Evolutionary conservation across 257 asterid genomes (phyloP), one percentile per base, ranked within the genome.

Genomic region (Thymus quinquecostatus): DNA sequence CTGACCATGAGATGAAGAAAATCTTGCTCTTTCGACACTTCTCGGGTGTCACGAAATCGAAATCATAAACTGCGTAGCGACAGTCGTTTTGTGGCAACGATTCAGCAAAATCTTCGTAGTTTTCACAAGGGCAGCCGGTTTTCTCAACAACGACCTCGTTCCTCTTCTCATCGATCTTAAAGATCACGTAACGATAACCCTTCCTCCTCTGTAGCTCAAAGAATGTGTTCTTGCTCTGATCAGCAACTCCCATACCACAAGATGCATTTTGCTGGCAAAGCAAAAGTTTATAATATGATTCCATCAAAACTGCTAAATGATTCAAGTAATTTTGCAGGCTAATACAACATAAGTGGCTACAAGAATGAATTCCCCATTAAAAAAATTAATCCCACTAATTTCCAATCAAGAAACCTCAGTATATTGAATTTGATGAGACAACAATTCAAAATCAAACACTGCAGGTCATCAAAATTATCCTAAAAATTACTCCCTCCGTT

Each of bases 11-110:
- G 77, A 87, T 82, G 85, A 87, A 89, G 91, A 89, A 89, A 2
- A 89, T 89, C 81, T 89, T 89, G 96, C 89, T 87, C 86, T 87
- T 89, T 50, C 55, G 93, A 55, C 93, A 89, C 58, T 89, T 89
- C 72, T 89, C 93, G 1, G 89, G 75, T 68, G 89, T 89, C 55
- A 86, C 92, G 32, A 82, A 88, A 78, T 86, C 92, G 34, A 78
- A 88, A 73, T 88, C 96, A 72, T 85, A 89, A 21, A 85, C 84
- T 0, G 93, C 96, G 27, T 82, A 89, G 38, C 93, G 72, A 63
- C 93, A 89, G 58, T 89, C 93, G 43, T 84, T 76, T 62, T 83
- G 86, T 0, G 93, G 93, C 77, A 89, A 59, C 41, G 91, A 81
- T 29, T 85, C 86, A 53, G 91, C 74, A 36, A 86, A 89, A 69